Evolutionary conservation across 2,329 filamentous ascomycete species (phyloP), one percentile per base, ranked within the genome.

Genomic region (Phyllosticta paracitricarpa): DNA sequence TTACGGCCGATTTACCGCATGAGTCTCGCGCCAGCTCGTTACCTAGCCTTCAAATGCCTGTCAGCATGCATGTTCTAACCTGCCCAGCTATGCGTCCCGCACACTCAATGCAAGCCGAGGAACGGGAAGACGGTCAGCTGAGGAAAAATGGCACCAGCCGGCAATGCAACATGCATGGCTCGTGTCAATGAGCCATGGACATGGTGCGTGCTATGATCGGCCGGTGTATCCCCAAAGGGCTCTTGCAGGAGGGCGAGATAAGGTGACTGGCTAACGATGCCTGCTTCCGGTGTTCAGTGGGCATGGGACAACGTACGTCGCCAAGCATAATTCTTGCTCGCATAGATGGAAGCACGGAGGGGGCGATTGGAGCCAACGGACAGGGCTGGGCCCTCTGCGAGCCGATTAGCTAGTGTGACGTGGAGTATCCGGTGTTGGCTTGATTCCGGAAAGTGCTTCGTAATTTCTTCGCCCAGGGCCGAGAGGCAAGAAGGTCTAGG

Each of bases 201-300:
- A 66, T 70, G 71, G 69, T 66, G 64, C 64, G 68, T 66, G 68
- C 72, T 69, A 73, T 70, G 69, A 69, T 69, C 70, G 68, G 68
- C 72, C 67, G 67, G 71, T 65, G 66, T 69, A 61, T 66, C 70
- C 67, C 66, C 65, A 65, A 69, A 66, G 64, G 68, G 67, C 65
- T 66, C 69, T 68, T 76, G 75, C 76, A 78, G 73, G 66, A 68
- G 65, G 64, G 64, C 66, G 64, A 70, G 77, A 78, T 78, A 78
- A 78, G 75, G 74, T 78, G 75, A 79, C 77, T 79, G 76, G 76
- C 65, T 66, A 67, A 69, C 66, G 68, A 73, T 72, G 71, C 65
- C 67, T 72, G 66, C 62, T 68, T 63, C 66, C 62, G 66, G 64
- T 62, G 63, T 64, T 48, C 40, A 57, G 68, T 68, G 63, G 68